Evolutionary conservation across 352 stramenopile species (phyloP).

Genomic region (Phytophthora ohioensis): DNA sequence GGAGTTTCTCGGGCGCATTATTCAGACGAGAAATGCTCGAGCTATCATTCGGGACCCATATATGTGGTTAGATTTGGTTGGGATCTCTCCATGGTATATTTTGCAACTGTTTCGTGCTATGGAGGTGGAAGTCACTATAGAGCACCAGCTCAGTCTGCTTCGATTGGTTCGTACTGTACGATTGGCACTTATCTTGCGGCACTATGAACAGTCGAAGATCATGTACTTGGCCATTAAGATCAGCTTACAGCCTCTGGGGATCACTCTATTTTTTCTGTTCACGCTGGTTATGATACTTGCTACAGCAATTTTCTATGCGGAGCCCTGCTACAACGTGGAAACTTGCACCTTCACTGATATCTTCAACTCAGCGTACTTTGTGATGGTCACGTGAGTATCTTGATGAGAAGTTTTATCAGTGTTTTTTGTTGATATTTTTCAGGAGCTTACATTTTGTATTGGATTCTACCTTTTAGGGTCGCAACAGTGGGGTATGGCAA

Average conservation of each 20-base stretch:
- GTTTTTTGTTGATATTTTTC: background rate
- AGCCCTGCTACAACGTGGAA: slow-evolving; percentile 80
- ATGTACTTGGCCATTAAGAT: slow-evolving; percentile 62
- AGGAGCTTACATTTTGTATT: background rate
- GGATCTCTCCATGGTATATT: slow-evolving; percentile 67
- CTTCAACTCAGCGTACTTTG: slow-evolving; percentile 86
- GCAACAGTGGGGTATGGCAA: slow-evolving; percentile 81
- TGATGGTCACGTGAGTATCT: slow-evolving; percentile 82
- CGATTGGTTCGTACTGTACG: slow-evolving; percentile 62
- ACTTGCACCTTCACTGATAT: slow-evolving; percentile 87
- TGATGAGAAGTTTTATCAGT: background rate
- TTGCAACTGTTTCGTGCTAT: slow-evolving; percentile 35
- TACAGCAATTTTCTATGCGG: slow-evolving; percentile 77
- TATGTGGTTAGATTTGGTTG: slow-evolving; percentile 65
- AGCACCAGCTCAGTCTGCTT: slow-evolving; percentile 50
- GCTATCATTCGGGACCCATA: slow-evolving; percentile 47
- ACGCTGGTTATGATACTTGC: slow-evolving; percentile 80
- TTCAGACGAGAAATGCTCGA: slow-evolving; percentile 37
- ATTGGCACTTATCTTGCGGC: slow-evolving; percentile 58
- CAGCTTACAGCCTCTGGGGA: slow-evolving; percentile 63
- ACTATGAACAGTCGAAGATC: slow-evolving; percentile 71
- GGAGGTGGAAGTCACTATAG: slow-evolving; percentile 7
- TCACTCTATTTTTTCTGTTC: slow-evolving; percentile 83
- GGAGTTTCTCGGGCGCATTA: slow-evolving; percentile 55
- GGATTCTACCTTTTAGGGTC: slow-evolving; percentile 44